Evolutionary conservation across 352 stramenopile species (phyloP).

Genomic region (Aphanomyces euteiches): DNA sequence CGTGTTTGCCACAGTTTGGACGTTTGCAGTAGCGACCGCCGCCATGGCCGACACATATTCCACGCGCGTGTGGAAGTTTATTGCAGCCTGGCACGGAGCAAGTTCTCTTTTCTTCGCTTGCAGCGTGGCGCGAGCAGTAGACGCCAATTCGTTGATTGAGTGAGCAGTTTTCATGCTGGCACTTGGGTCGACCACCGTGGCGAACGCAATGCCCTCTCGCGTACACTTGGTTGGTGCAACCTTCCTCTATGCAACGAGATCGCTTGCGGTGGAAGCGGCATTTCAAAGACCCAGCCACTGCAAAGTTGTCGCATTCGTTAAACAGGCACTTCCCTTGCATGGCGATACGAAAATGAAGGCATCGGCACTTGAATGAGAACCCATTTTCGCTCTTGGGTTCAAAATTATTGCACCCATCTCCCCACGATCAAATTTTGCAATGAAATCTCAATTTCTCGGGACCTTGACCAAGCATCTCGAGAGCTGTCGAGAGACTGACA

Average conservation of each 20-base stretch:
- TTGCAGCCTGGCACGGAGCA: constrained; percentile 10
- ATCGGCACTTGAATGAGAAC: constrained; percentile 43
- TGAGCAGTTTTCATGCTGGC: not conserved
- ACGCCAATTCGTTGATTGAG: constrained; percentile 2
- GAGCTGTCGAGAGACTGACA: too few species aligned
- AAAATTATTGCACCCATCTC: too few species aligned
- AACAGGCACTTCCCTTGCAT: constrained; percentile 16
- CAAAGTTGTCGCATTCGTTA: not conserved
- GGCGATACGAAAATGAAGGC: not conserved
- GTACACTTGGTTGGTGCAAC: constrained; percentile 25
- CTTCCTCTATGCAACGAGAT: not conserved
- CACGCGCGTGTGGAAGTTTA: not conserved
- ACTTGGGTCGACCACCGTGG: constrained; percentile 9
- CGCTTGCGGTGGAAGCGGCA: constrained; percentile 21
- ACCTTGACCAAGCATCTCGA: too few species aligned
- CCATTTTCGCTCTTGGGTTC: too few species aligned
- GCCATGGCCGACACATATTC: constrained; percentile 14
- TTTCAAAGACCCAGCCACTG: constrained; percentile 4
- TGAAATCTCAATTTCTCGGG: too few species aligned
- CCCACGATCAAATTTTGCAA: too few species aligned
- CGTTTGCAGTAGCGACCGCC: not conserved
- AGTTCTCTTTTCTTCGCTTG: not conserved
- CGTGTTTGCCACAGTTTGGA: too few species aligned
- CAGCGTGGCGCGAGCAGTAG: constrained; percentile 8
- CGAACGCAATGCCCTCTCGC: not conserved